phyloP scores from a whole-genome alignment of 2,329 filamentous ascomycete species.

The Fusarium sp. region DNA sequence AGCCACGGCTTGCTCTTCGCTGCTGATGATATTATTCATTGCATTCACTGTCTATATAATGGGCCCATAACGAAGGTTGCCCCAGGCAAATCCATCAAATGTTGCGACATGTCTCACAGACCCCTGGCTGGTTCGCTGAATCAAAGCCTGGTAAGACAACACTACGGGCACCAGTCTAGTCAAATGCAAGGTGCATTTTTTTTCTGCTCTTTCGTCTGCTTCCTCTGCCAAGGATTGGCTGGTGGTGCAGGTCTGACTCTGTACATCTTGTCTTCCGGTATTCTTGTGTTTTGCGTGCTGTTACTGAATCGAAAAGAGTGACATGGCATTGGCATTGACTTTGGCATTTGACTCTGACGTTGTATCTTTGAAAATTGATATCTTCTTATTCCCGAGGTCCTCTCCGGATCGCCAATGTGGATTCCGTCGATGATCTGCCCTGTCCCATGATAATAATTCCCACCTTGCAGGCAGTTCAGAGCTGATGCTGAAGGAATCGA shows the following conservation, averaged over 20 bases:
- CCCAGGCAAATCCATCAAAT: constrained; percentile 22
- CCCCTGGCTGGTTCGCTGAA: constrained; percentile 26
- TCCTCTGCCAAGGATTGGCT: constrained; percentile 22
- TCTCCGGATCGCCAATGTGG: constrained; percentile 22
- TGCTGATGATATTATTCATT: background rate
- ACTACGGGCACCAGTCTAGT: constrained; percentile 1
- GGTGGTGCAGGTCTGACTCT: constrained; percentile 17
- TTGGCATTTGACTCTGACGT: constrained; percentile 1
- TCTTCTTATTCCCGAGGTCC: constrained; percentile 20
- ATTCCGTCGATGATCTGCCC: constrained; percentile 31
- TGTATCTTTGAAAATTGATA: background rate
- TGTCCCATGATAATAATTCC: constrained; percentile 22
- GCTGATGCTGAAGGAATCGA: constrained; percentile 2
- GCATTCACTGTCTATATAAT: constrained; percentile 10
- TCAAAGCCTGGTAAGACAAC: constrained; percentile 22
- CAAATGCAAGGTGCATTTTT: background rate
- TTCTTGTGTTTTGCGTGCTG: constrained; percentile 9
- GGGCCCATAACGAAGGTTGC: constrained; percentile 29
- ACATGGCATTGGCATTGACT: constrained; percentile 9
- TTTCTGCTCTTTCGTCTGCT: background rate
- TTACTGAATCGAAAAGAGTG: background rate
- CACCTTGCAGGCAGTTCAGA: constrained; percentile 2
- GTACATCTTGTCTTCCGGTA: constrained; percentile 8
- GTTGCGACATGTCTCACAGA: constrained; percentile 27
- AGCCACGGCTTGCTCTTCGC: constrained; percentile 15